phyloP scores from a whole-genome alignment of 2,329 filamentous ascomycete species.

The Tympanopsis confertula region DNA sequence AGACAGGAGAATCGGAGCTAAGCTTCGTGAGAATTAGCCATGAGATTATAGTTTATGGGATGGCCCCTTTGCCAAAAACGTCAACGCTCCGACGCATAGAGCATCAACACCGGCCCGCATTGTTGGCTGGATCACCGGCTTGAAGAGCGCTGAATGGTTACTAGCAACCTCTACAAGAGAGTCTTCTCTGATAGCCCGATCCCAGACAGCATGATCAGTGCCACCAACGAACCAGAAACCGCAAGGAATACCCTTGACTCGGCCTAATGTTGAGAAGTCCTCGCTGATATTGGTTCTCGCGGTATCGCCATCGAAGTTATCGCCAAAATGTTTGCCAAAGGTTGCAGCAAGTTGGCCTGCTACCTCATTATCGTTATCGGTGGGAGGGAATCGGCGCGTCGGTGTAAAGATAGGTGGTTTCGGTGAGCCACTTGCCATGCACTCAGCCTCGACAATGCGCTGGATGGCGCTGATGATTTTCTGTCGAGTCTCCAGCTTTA shows the following conservation, averaged over 20 bases:
- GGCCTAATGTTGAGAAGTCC: background rate
- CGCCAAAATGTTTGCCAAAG: background rate
- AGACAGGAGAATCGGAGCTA: too few relatives aligned
- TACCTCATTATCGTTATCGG: conserved; percentile 33
- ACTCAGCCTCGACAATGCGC: conserved; percentile 38
- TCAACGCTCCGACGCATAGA: background rate
- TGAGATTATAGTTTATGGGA: too few relatives aligned
- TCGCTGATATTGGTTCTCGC: background rate
- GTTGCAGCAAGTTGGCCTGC: background rate
- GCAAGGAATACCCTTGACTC: background rate
- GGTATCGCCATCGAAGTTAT: background rate
- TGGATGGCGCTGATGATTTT: conserved; percentile 21
- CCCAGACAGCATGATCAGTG: background rate
- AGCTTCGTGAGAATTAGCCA: too few relatives aligned
- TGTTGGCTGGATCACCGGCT: background rate
- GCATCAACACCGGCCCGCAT: background rate
- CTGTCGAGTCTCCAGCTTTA: conserved; percentile 15
- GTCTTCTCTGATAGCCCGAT: background rate
- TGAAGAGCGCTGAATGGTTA: background rate
- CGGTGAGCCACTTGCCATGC: conserved; percentile 30
- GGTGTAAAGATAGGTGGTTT: conserved; percentile 27
- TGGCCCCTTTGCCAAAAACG: background rate
- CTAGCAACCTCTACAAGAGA: too few relatives aligned
- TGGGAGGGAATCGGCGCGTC: conserved; percentile 30
- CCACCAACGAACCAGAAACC: background rate